Evolutionary conservation across 441 rosid species (phyloP).

Genomic region (Corymbia citriodora): DNA sequence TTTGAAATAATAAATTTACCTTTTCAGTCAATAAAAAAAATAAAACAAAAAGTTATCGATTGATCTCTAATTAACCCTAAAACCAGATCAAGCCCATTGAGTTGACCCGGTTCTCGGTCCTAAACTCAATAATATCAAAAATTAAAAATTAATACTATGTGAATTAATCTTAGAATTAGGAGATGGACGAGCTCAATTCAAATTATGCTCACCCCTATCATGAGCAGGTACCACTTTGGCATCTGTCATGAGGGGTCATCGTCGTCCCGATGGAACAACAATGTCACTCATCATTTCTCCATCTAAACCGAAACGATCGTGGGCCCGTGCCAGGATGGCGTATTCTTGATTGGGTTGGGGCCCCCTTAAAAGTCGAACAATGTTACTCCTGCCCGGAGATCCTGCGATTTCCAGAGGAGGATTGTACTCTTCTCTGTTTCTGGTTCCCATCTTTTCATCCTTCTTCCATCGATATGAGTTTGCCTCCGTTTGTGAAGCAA

Average conservation of each 20-base stretch:
- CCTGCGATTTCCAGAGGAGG: neutral
- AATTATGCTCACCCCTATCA: too few species aligned
- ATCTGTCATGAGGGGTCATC: neutral
- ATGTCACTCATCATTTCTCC: neutral
- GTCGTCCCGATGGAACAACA: neutral
- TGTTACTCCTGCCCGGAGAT: neutral
- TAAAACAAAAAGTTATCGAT: too few species aligned
- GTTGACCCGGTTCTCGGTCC: too few species aligned
- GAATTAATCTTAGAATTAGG: too few species aligned
- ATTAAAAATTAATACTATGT: too few species aligned
- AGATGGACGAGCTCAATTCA: too few species aligned
- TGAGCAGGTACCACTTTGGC: neutral
- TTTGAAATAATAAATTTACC: too few species aligned
- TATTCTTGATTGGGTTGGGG: neutral
- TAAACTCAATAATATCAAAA: too few species aligned
- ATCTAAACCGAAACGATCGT: neutral
- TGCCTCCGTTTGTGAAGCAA: neutral
- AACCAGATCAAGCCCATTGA: too few species aligned
- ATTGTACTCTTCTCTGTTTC: neutral
- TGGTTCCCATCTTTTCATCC: neutral
- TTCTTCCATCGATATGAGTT: neutral
- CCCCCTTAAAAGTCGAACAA: neutral
- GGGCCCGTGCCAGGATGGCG: too few species aligned
- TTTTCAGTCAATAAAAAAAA: too few species aligned
- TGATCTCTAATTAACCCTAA: too few species aligned